Conservation (phyloP, 768 basidiomycete genomes). For the Lentinula sp. region DNA sequence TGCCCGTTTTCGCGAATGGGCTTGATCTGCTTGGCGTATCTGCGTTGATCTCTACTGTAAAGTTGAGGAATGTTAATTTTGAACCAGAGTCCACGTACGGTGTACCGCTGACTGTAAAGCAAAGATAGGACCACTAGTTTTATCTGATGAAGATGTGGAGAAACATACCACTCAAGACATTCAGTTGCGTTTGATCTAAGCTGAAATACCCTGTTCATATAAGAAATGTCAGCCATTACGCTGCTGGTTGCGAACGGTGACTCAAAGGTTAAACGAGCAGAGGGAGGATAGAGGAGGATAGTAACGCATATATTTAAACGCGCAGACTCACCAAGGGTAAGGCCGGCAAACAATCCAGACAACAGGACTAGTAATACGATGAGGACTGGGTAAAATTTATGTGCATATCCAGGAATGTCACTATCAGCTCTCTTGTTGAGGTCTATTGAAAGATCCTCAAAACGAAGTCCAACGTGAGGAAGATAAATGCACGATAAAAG, state of each 20-base stretch:
- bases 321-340: constrained; percentile 53
- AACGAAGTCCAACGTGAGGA: no score
- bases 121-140: constrained; percentile 19
- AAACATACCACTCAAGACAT: constrained; percentile 52
- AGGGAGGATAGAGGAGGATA: no score
- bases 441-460: neutral
- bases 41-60: constrained; percentile 59
- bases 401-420: neutral
- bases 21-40: constrained; percentile 78
- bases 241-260: no score
- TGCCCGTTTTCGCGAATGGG: constrained; percentile 84
- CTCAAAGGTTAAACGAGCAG: no score
- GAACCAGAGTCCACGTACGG: constrained; percentile 40
- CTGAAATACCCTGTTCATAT: constrained; percentile 65
- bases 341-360: constrained; percentile 80
- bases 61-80: neutral
- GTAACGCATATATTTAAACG: no score
- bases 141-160: neutral
- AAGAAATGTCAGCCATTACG: no score
- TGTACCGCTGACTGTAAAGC: constrained; percentile 73
- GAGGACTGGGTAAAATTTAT: constrained; percentile 28
- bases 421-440: neutral
- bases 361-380: constrained; percentile 80
- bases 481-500: neutral
- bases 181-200: constrained; percentile 87